phyloP scores from a whole-genome alignment of 805 yeast genomes.

The Pichia cephalocereana region DNA sequence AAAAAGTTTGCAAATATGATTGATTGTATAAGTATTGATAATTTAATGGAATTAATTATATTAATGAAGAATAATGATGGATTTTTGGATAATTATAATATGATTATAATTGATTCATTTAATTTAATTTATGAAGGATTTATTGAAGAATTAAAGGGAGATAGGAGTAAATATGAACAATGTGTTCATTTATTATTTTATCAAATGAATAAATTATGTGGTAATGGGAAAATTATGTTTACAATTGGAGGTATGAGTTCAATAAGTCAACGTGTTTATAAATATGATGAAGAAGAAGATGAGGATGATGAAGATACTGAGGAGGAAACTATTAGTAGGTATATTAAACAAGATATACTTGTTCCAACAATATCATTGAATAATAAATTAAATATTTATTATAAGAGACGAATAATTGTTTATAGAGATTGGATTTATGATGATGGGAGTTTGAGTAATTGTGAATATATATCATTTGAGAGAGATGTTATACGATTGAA shows the following conservation, averaged over 20 bases:
- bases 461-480: background rate
- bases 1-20: background rate
- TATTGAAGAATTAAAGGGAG: background rate
- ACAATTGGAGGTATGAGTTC: background rate
- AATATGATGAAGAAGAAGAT: background rate
- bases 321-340: background rate
- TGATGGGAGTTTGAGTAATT: background rate
- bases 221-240: background rate
- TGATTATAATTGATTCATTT: background rate
- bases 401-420: background rate
- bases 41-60: background rate
- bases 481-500: background rate
- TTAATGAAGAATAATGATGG: too few species aligned
- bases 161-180: background rate
- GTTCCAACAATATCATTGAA: background rate
- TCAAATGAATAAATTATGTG: background rate
- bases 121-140: background rate
- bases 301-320: background rate
- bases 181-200: background rate
- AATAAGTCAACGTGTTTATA: background rate
- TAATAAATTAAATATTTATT: too few species aligned
- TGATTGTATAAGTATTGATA: background rate
- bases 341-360: background rate
- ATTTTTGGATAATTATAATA: too few species aligned
- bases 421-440: background rate